Conservation (phyloP, 176 grass and related monocot species). For the Elaeis guineensis region DNA sequence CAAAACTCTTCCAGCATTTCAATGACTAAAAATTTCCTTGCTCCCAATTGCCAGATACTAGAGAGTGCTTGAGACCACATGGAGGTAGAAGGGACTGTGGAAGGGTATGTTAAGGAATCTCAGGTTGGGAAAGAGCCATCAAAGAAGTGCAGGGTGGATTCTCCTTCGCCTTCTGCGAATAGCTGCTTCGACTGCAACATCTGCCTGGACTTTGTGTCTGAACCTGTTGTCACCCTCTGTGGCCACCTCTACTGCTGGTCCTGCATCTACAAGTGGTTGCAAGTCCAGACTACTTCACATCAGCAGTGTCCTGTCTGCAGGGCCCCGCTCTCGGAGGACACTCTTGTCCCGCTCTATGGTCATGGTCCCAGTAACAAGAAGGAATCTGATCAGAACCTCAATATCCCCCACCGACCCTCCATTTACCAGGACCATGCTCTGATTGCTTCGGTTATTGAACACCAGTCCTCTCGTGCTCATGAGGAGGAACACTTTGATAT, state of each 20-base stretch:
- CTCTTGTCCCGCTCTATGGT: slow-evolving; percentile 76
- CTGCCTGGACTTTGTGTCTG: slow-evolving; percentile 14
- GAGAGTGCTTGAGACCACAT: too few relatives aligned
- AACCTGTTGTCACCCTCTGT: slow-evolving; percentile 78
- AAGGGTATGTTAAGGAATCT: too few relatives aligned
- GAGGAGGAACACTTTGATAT: neutral
- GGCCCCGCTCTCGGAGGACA: slow-evolving; percentile 38
- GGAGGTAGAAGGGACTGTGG: too few relatives aligned
- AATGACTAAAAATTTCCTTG: too few relatives aligned
- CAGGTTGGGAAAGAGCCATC: too few relatives aligned
- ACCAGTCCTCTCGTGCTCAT: neutral
- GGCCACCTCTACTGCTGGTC: slow-evolving; percentile 97
- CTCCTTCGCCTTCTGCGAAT: neutral
- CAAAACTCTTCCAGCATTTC: too few relatives aligned
- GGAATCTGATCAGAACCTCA: neutral
- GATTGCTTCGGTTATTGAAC: neutral
- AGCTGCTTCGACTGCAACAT: slow-evolving; percentile 7
- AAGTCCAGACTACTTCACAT: slow-evolving; percentile 4
- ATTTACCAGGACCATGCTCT: neutral
- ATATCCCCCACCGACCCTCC: slow-evolving; percentile 1
- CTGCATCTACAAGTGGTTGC: slow-evolving; percentile 85
- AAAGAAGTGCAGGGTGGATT: too few relatives aligned
- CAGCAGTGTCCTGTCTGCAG: slow-evolving; percentile 71
- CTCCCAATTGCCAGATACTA: too few relatives aligned
- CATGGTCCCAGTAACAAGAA: slow-evolving; percentile 43